Evolutionary conservation across 140 eudicot genomes (phyloP).

Genomic region (Senecio squalidus): DNA sequence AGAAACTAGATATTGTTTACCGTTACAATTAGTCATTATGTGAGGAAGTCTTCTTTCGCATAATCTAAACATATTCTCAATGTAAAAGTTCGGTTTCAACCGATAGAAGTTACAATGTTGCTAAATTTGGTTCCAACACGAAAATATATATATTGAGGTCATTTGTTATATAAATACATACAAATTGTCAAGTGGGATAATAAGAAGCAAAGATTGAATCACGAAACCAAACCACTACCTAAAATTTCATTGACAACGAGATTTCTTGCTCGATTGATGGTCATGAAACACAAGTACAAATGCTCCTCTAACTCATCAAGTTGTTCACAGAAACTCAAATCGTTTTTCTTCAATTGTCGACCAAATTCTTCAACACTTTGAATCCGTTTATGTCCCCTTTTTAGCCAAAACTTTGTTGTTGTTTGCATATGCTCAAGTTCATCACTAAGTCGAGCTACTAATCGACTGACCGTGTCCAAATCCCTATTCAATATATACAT

Average conservation of each 20-base stretch:
- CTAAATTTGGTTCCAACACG: neutral
- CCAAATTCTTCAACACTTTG: constrained; percentile 58
- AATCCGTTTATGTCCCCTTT: constrained; percentile 50
- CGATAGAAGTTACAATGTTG: constrained; percentile 7
- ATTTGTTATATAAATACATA: too few species aligned
- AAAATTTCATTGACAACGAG: constrained; percentile 55
- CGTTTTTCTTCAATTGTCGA: constrained; percentile 49
- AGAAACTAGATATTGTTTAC: constrained; percentile 24
- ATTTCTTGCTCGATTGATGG: constrained; percentile 74
- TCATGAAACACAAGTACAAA: constrained; percentile 77
- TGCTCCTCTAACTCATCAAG: constrained; percentile 91
- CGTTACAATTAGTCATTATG: constrained; percentile 22
- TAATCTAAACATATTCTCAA: neutral
- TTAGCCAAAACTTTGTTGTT: constrained; percentile 49
- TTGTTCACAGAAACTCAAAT: constrained; percentile 53
- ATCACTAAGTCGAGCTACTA: constrained; percentile 65
- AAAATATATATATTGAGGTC: too few species aligned
- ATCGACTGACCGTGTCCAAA: constrained; percentile 76
- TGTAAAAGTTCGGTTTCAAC: constrained; percentile 26
- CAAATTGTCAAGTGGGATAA: neutral
- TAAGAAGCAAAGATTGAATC: neutral
- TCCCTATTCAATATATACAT: constrained; percentile 69
- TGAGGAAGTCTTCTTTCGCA: constrained; percentile 3
- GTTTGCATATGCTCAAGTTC: constrained; percentile 72
- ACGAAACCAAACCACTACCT: constrained; percentile 18